Evolutionary conservation across 2,329 filamentous ascomycete genomes (phyloP).

Genomic region (Alternaria arborescens): DNA sequence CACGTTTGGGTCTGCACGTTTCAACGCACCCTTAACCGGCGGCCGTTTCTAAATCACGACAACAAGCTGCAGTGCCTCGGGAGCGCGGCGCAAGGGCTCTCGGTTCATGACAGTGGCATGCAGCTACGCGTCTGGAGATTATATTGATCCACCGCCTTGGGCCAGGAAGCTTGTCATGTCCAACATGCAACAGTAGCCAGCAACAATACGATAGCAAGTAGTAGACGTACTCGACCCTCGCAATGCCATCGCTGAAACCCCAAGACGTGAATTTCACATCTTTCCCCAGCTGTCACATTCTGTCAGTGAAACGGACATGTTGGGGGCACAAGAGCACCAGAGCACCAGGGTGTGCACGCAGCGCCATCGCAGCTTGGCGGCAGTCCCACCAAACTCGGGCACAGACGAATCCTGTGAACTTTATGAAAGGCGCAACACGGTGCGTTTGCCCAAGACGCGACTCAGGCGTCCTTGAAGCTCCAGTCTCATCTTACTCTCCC

Average conservation of each 20-base stretch:
- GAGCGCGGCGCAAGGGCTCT: slow-evolving; percentile 5
- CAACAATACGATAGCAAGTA: slow-evolving; percentile 4
- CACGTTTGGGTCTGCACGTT: slow-evolving; percentile 32
- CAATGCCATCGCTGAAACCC: neutral
- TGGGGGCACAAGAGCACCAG: neutral
- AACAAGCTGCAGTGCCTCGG: slow-evolving; percentile 5
- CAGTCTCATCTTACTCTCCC: slow-evolving; percentile 4
- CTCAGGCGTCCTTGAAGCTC: slow-evolving; percentile 6
- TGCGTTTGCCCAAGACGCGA: slow-evolving; percentile 8
- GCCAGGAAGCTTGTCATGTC: slow-evolving; percentile 18
- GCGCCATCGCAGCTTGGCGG: slow-evolving; percentile 8
- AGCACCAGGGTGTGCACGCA: neutral
- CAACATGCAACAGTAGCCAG: neutral
- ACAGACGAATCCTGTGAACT: slow-evolving; percentile 5
- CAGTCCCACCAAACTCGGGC: slow-evolving; percentile 15
- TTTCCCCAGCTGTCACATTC: slow-evolving; percentile 1
- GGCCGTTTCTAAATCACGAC: slow-evolving; percentile 15
- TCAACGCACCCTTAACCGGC: slow-evolving; percentile 22
- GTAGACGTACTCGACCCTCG: neutral
- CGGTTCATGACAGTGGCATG: slow-evolving; percentile 1
- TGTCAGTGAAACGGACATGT: slow-evolving; percentile 14
- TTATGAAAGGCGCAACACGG: slow-evolving; percentile 7
- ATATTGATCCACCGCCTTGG: slow-evolving; percentile 20
- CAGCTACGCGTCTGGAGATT: slow-evolving; percentile 5
- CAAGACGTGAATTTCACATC: neutral